Conservation (phyloP, 371 early-diverging fungal genomes). For the Gilbertella persicaria region DNA sequence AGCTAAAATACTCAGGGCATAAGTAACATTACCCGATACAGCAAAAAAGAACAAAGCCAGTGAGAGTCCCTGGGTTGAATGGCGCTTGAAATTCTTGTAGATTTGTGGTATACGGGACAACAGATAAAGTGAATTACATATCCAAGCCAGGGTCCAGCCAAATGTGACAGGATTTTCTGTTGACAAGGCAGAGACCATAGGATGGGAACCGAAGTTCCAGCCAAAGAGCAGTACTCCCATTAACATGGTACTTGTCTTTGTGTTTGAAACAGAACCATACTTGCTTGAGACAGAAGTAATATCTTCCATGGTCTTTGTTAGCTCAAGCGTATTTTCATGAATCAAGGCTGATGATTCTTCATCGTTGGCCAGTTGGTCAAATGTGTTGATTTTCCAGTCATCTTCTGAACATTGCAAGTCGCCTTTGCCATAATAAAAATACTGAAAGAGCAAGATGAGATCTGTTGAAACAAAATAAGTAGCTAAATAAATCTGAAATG, state of each 20-base stretch:
- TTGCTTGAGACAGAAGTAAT: conserved; percentile 9
- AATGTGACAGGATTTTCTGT: conserved; percentile 13
- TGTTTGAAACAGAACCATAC: conserved; percentile 1
- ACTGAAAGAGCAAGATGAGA: conserved; percentile 24
- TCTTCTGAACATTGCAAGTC: neutral
- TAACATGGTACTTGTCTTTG: neutral
- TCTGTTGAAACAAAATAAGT: conserved; percentile 24
- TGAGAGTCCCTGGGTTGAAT: conserved; percentile 65
- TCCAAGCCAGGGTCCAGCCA: conserved; percentile 64
- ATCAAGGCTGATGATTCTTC: neutral
- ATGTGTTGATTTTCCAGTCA: neutral
- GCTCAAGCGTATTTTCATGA: neutral
- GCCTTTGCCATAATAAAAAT: conserved; percentile 19
- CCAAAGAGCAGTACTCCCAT: conserved; percentile 19
- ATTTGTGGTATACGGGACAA: conserved; percentile 70
- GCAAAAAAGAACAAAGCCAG: conserved; percentile 67
- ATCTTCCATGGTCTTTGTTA: conserved; percentile 1
- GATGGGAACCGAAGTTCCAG: neutral
- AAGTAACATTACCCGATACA: conserved; percentile 66
- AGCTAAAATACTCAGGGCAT: conserved; percentile 58
- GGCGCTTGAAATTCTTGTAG: conserved; percentile 55
- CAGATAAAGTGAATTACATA: conserved; percentile 64
- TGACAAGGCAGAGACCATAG: neutral
- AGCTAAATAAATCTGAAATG: conserved; percentile 25
- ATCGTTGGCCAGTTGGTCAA: conserved; percentile 1